Evolutionary conservation across 176 grass and related monocot species (phyloP).

Genomic region (Typha latifolia): DNA sequence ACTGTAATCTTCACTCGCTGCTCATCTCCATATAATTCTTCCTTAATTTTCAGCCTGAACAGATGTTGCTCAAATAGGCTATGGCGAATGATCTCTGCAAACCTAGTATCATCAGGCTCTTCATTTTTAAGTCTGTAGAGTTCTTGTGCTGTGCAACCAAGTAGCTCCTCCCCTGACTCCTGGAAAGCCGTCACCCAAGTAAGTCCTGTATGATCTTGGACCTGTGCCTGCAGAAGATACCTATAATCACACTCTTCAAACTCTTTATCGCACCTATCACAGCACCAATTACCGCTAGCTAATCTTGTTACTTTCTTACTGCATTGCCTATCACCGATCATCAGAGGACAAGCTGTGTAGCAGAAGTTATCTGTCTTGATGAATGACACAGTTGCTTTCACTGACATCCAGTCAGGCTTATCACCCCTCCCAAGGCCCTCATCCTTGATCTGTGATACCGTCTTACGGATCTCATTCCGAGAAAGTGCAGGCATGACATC

Average conservation of each 20-base stretch:
- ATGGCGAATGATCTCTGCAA: constrained; percentile 35
- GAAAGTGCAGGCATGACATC: constrained; percentile 49
- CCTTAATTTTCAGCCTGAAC: constrained; percentile 81
- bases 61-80: constrained; percentile 54
- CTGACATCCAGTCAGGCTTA: constrained; percentile 69
- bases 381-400: constrained; percentile 69
- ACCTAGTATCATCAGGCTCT: constrained; percentile 34
- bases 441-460: constrained; percentile 67
- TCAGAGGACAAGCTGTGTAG: constrained; percentile 71
- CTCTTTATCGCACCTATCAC: constrained; percentile 74
- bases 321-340: constrained; percentile 70
- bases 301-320: constrained; percentile 62
- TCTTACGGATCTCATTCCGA: constrained; percentile 61
- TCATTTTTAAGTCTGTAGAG: constrained; percentile 44
- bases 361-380: constrained; percentile 80
- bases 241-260: constrained; percentile 88
- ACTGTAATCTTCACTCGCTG: constrained; percentile 62
- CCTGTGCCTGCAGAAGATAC: constrained; percentile 75
- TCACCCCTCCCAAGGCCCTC: constrained; percentile 73
- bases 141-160: constrained; percentile 60
- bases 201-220: constrained; percentile 84
- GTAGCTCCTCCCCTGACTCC: constrained; percentile 62
- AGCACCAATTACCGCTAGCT: constrained; percentile 48
- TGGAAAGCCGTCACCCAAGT: constrained; percentile 82
- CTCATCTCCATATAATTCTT: constrained; percentile 68